phyloP scores from a whole-genome alignment of 2,329 filamentous ascomycete genomes.

The Emergomyces orientalis region DNA sequence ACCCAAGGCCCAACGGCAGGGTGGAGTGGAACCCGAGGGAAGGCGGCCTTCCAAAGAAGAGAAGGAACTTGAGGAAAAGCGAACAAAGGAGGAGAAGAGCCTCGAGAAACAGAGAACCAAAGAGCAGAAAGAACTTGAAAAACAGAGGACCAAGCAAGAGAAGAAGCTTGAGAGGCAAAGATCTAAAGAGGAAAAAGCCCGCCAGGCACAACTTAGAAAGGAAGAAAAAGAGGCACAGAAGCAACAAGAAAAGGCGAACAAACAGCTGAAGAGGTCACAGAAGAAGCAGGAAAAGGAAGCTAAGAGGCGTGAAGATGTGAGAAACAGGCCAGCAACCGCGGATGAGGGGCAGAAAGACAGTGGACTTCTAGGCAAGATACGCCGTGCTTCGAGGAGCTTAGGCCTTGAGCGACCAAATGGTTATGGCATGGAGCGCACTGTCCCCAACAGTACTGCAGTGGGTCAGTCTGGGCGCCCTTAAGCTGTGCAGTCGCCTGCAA shows the following conservation, averaged over 20 bases:
- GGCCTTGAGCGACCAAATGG: neutral
- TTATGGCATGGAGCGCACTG: neutral
- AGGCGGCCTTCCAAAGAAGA: constrained; percentile 10
- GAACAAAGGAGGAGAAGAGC: constrained; percentile 9
- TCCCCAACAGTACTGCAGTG: neutral
- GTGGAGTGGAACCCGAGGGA: neutral
- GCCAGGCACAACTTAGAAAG: neutral
- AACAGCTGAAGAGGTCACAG: neutral
- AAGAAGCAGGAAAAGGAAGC: neutral
- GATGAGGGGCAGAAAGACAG: neutral
- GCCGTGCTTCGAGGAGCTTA: neutral
- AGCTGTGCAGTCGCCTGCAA: neutral
- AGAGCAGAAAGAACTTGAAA: neutral
- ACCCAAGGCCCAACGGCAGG: neutral
- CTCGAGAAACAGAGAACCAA: constrained; percentile 6
- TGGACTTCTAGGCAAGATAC: neutral
- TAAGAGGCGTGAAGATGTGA: neutral
- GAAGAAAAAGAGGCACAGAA: neutral
- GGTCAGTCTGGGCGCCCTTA: neutral
- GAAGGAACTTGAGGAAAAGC: constrained; percentile 10
- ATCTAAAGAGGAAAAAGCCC: neutral
- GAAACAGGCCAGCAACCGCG: neutral
- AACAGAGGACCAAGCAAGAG: neutral
- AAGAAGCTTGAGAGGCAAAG: neutral
- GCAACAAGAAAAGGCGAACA: neutral